Evolutionary conservation across 345 rosid species (phyloP).

Genomic region (Citrus hindsii): DNA sequence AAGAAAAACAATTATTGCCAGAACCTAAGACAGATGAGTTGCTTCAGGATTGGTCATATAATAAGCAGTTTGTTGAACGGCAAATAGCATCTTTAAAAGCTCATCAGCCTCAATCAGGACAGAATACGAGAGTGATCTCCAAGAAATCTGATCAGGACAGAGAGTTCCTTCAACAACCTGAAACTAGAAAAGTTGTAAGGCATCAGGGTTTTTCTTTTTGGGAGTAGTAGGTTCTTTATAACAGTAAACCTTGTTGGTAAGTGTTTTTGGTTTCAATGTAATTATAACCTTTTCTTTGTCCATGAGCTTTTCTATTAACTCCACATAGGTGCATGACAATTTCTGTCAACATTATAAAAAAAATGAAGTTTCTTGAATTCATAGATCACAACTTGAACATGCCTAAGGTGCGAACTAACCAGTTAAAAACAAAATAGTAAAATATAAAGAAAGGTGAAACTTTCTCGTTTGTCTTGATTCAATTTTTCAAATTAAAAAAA

Average conservation of each 20-base stretch:
- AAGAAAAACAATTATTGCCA: conserved; percentile 56
- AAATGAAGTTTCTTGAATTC: neutral
- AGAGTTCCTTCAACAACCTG: conserved; percentile 56
- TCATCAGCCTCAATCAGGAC: conserved; percentile 21
- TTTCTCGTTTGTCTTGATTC: too few relatives aligned
- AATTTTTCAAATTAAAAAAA: too few relatives aligned
- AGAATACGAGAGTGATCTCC: conserved; percentile 17
- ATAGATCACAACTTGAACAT: neutral
- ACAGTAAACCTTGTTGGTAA: neutral
- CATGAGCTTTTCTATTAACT: conserved; percentile 8
- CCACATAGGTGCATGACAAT: conserved; percentile 12
- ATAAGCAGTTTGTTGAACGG: conserved; percentile 46
- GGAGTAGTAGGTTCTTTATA: conserved; percentile 40
- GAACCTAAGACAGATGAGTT: conserved; percentile 65
- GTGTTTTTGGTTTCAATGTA: neutral
- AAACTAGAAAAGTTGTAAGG: conserved; percentile 63
- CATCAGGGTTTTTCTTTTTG: conserved; percentile 63
- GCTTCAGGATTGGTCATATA: conserved; percentile 66
- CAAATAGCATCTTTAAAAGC: conserved; percentile 21
- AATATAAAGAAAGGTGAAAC: too few relatives aligned
- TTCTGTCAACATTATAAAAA: conserved; percentile 3
- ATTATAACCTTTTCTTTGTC: conserved; percentile 8
- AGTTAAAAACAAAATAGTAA: neutral
- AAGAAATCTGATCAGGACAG: conserved; percentile 29
- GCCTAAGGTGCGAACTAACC: neutral